A percentile compares a stretch with the other conserved stretches of the same genome.
These are phyloP conservation scores for Heimioporus sp. DNA, from an alignment of 768 basidiomycete genomes.

Conservation along the genomic window DNA sequence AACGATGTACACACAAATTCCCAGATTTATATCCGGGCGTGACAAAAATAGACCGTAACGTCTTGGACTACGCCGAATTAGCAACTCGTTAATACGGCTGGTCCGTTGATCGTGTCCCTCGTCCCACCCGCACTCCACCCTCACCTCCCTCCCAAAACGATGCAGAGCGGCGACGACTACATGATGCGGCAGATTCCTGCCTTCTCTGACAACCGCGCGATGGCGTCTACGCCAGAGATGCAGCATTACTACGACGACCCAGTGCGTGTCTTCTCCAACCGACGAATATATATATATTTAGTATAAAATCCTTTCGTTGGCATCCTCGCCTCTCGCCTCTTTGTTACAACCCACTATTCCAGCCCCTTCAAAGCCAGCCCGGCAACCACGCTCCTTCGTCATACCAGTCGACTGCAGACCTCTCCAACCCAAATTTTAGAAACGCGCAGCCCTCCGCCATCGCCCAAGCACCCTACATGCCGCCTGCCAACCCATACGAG, in stretches of 20 bases:
- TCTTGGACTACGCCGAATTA: no score
- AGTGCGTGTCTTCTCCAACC: constrained; percentile 9
- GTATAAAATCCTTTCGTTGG: constrained; percentile 1
- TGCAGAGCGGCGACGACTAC: constrained; percentile 25
- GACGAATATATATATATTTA: constrained; percentile 2
- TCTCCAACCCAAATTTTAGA: constrained; percentile 23
- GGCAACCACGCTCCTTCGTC: constrained; percentile 37
- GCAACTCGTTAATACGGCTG: no score
- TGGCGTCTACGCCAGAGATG: constrained; percentile 20
- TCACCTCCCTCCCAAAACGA: background rate
- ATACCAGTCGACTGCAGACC: constrained; percentile 18
- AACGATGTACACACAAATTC: no score
- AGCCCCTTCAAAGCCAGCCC: constrained; percentile 24
- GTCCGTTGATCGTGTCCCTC: no score
- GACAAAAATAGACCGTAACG: no score
- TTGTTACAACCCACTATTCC: constrained; percentile 26
- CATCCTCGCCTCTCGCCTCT: background rate
- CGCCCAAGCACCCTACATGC: constrained; percentile 25
- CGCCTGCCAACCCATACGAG: constrained; percentile 27
- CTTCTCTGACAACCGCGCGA: constrained; percentile 19
- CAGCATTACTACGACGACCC: constrained; percentile 31
- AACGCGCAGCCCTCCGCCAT: constrained; percentile 22
- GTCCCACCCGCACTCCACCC: background rate
- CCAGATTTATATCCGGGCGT: no score
- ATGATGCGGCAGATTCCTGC: constrained; percentile 25